Evolutionary conservation across 1,284 basidiomycete species (phyloP), one percentile per base, ranked within the genome.

Genomic region (Microbotryum scabiosae): DNA sequence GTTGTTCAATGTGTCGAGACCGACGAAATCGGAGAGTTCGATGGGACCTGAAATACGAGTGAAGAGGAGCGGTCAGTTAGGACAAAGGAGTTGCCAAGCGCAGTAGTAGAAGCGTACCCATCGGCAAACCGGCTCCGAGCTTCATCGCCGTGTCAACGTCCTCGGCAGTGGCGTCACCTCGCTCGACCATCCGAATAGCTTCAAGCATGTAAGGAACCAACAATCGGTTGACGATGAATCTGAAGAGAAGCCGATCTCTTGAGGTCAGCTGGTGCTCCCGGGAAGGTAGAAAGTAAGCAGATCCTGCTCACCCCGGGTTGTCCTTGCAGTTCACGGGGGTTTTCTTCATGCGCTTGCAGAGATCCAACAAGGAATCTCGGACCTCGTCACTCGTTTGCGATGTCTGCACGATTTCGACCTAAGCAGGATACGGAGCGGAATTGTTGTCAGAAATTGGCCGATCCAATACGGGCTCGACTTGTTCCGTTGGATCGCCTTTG

Each of bases 81-180:
- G n/a, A n/a, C n/a, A n/a, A n/a, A n/a, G n/a, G n/a, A n/a, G n/a
- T n/a, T n/a, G n/a, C n/a, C n/a, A n/a, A n/a, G n/a, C n/a, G n/a
- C n/a, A n/a, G n/a, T n/a, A n/a, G n/a, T n/a, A n/a, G n/a, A n/a
- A n/a, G n/a, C 63, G 41, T 26, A 67, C 66, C 67, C 67, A 69
- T 69, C 1, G 67, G 67, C 7, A 68, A 30, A 23, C 81, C 81
- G 18, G 81, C 81, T 32, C 81, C 81, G 28, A 82, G 76, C 73
- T 82, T 80, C 81, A 82, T 82, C 44, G 81, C 81, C 14, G 75
- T 78, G 72, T 82, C 81, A 60, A 82, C 77, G 72, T 82, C 81
- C 72, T 81, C 76, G 16, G 78, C 73, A 10, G 79, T 77, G 1
- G 81, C 81, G 57, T 82, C 81, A 18, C 81, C 81, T 36, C 81